Evolutionary conservation across 495 filamentous ascomycete genomes (phyloP), one percentile per base, ranked within the genome.

Genomic region (Aspergillus nanangensis): DNA sequence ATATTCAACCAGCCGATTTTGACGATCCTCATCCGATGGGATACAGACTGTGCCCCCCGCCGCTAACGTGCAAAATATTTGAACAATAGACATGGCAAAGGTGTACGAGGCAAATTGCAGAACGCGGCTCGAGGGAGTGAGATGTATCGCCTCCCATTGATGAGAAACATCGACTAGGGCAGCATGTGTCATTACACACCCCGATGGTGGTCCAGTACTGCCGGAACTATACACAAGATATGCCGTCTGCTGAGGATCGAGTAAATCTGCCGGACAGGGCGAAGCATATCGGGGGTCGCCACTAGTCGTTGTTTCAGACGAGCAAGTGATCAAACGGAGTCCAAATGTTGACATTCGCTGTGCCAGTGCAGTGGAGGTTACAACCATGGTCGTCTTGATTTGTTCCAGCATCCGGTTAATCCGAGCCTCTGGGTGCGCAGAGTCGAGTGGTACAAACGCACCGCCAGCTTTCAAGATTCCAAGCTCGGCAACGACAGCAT

Each of bases 111-210:
- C 45, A 32, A 47, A 55, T 19, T 55, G 52, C 2, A 55, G 27
- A 2, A 37, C 31, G 1, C 52, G 36, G 3, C 41, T 50, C 1
- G 13, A 1, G 10, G 38, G 17, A 1, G 41, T 38, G 24, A 54
- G 35, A 1, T 36, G 32, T 18, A 22, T 34, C 18, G 40, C 22
- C 27, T 44, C 45, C 7, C 21, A 20, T 8, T 47, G 52, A 2
- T 19, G 4, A 3, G 14, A 7, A 4, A 38, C 35, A 18, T 14
- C 19, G 14, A n/a, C 52, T 44, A 35, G 35, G 41, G 36, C 43
- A 37, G 5, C 47, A 36, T 48, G 45, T 3, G 43, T 46, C 14
- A 62, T 32, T 9, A 66, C 31, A 8, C 61, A 4, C 63, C 56
- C 4, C 63, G 32, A 7, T 23, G 38, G 9, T n/a, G 22, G 1